A percentile compares a stretch with the other conserved stretches of the same genome.
These are phyloP conservation scores for Neurospora sp. DNA, from an alignment of 495 filamentous ascomycete species.

Conservation along the genomic window DNA sequence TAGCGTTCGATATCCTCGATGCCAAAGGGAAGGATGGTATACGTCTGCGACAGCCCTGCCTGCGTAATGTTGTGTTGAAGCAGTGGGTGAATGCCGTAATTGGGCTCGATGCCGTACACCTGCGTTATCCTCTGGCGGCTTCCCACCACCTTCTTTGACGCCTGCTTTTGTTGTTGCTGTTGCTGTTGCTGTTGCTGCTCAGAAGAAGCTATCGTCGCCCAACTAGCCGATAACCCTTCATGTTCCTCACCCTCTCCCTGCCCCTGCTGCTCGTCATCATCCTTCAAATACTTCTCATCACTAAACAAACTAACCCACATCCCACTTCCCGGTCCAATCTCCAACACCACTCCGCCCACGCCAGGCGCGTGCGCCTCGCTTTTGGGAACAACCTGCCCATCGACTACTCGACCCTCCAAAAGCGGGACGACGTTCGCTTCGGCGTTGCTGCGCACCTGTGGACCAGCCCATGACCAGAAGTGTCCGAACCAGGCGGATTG, in stretches of 20 bases:
- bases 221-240: not conserved
- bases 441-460: constrained; percentile 20
- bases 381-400: constrained; percentile 11
- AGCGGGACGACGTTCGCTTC: constrained; percentile 29
- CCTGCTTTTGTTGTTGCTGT: not conserved
- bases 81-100: constrained; percentile 40
- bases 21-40: constrained; percentile 54
- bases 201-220: not conserved
- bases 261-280: not conserved
- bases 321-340: constrained; percentile 41
- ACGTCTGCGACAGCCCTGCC: constrained; percentile 47
- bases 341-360: constrained; percentile 29
- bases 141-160: not conserved
- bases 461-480: constrained; percentile 38
- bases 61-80: constrained; percentile 36
- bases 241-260: not conserved
- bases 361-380: constrained; percentile 10
- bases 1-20: constrained; percentile 46
- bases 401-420: constrained; percentile 25
- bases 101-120: constrained; percentile 64
- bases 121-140: constrained; percentile 28
- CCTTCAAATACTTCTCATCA: not conserved
- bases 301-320: constrained; percentile 34
- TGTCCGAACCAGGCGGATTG: constrained; percentile 37
- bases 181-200: not conserved